These are phyloP conservation scores for Phytopythium cucurbitacearum DNA, from an alignment of 352 stramenopile species.

Conservation along the genomic window DNA sequence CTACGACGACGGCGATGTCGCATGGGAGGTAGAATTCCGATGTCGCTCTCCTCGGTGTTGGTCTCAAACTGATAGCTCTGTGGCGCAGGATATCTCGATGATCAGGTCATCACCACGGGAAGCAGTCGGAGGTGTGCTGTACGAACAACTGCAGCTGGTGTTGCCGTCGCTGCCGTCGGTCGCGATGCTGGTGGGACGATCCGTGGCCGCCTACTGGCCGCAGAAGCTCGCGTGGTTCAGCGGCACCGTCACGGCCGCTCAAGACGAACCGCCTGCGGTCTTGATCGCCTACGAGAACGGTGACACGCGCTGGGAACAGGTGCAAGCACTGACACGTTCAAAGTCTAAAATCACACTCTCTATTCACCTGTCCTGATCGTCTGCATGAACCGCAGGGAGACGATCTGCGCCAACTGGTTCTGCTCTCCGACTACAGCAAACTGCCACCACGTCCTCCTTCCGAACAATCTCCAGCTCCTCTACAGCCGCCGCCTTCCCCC, in stretches of 20 bases:
- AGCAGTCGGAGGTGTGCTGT: not conserved
- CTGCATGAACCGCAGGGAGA: conserved; percentile 13
- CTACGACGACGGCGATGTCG: conserved; percentile 47
- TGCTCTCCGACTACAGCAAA: conserved; percentile 8
- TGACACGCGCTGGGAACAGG: conserved; percentile 40
- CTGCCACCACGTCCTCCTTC: not conserved
- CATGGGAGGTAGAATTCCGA: conserved; percentile 28
- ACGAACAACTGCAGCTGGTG: conserved; percentile 33
- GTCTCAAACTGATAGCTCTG: too few species aligned
- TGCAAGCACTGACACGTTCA: conserved; percentile 6
- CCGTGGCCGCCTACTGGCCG: conserved; percentile 34
- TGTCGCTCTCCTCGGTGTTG: not conserved
- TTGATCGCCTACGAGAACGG: conserved; percentile 47
- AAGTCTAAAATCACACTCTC: not conserved
- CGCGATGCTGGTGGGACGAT: conserved; percentile 8
- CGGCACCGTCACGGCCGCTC: conserved; percentile 18
- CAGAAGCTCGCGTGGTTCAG: conserved; percentile 37
- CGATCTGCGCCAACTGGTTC: conserved; percentile 30
- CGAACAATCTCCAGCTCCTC: not conserved
- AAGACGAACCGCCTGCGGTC: conserved; percentile 10
- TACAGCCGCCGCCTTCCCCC: conserved; percentile 2
- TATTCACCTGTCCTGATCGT: not conserved
- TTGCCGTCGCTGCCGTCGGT: conserved; percentile 7
- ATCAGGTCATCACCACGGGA: too few species aligned
- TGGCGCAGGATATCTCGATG: too few species aligned